Conservation (phyloP, 495 filamentous ascomycete species). For the Letharia lupina region DNA sequence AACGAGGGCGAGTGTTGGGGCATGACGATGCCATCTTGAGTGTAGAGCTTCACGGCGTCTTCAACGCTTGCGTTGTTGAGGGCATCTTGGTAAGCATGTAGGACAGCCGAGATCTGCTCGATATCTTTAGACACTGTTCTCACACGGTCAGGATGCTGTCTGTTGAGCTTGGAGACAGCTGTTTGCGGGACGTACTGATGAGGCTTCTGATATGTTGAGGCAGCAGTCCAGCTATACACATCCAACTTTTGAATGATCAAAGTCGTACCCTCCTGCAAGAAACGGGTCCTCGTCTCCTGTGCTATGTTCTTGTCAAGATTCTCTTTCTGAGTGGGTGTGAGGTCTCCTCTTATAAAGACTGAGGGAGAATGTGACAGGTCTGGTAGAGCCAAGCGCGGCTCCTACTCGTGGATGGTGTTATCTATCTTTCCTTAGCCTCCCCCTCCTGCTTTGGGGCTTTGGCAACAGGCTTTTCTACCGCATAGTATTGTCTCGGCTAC, state of each 20-base stretch:
- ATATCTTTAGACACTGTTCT: constrained; percentile 16
- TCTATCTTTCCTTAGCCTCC: not conserved
- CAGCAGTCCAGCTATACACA: constrained; percentile 12
- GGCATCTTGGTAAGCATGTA: constrained; percentile 15
- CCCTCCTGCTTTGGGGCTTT: constrained; percentile 1
- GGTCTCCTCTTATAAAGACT: not conserved
- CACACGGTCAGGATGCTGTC: not conserved
- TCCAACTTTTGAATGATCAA: not conserved
- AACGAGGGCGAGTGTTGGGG: constrained; percentile 17
- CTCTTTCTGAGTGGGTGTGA: not conserved
- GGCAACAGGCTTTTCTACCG: not conserved
- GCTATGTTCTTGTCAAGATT: not conserved
- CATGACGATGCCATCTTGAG: constrained; percentile 19
- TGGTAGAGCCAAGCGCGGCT: not conserved
- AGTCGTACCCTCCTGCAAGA: not conserved
- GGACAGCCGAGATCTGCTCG: constrained; percentile 9
- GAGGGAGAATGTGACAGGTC: not conserved
- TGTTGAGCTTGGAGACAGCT: not conserved
- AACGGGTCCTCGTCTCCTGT: not conserved
- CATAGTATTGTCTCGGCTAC: not conserved
- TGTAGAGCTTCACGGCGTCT: constrained; percentile 13
- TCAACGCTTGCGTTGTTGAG: constrained; percentile 14
- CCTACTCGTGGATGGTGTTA: not conserved
- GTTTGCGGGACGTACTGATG: constrained; percentile 9
- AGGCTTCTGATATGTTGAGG: constrained; percentile 19